Evolutionary conservation across 140 eudicot genomes (phyloP), one percentile per base, ranked within the genome.

Genomic region (Bidens hawaiensis): DNA sequence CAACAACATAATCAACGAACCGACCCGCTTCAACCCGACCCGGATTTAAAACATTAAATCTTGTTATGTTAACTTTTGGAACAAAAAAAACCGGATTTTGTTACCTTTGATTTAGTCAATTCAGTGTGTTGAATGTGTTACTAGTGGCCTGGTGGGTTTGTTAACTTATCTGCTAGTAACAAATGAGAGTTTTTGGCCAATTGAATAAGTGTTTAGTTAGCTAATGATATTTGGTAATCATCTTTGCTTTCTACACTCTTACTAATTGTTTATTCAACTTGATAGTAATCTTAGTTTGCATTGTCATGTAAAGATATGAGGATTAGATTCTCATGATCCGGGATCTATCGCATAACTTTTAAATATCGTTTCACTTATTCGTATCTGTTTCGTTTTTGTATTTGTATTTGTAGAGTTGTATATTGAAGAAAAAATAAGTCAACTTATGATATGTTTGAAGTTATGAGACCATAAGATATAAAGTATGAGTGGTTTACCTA

Each of bases 101-200:
- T 24, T 24, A 12, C 11, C 36, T 43, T n/a, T 53, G 31, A 13
- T 24, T 3, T 27, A 53, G 55, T 48, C 11, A 25, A 52, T 13
- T 52, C 60, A 52, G 60, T 50, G 30, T 36, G 27, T 59, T n/a
- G 41, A 31, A 22, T 31, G 49, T 28, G 16, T 26, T 43, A 23
- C 41, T 10, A 43, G 61, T 60, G 49, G 49, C 19, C n/a, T 43
- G 33, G 2, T 15, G 38, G 24, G 25, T 60, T 7, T 51, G 4
- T 17, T 13, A 28, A 60, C 31, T 70, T 59, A 69, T 47, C 74
- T 57, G 58, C 45, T 26, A 60, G 75, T 61, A 70, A 48, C 50
- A 48, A 61, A 60, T 36, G 23, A n/a, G 52, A 60, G 69, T 61
- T 61, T 25, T 8, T 60, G 48, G 33, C 76, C 69, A 70, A 70